These are phyloP conservation scores for Oleoguttula mirabilis DNA, from an alignment of 495 filamentous ascomycete species.

Conservation along the genomic window DNA sequence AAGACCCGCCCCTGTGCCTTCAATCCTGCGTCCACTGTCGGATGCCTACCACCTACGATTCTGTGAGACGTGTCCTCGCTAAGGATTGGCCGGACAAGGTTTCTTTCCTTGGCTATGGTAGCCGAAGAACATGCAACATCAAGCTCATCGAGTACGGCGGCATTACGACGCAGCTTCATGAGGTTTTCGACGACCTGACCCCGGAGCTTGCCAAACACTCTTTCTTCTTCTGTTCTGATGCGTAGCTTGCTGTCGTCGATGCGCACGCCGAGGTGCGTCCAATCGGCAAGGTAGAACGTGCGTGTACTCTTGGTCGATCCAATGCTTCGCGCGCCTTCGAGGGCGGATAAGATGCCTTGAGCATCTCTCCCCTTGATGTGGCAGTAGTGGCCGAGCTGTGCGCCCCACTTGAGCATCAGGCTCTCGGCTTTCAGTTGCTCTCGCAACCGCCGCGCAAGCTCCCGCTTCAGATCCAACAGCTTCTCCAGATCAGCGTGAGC, in stretches of 20 bases:
- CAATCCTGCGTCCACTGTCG: slow-evolving; percentile 75
- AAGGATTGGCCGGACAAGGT: slow-evolving; percentile 60
- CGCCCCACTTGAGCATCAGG: slow-evolving; percentile 71
- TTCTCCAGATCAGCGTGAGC: slow-evolving; percentile 54
- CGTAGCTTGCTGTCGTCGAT: slow-evolving; percentile 62
- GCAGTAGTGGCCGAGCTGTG: slow-evolving; percentile 74
- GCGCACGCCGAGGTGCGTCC: slow-evolving; percentile 63
- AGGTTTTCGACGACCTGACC: slow-evolving; percentile 65
- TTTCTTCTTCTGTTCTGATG: slow-evolving; percentile 69
- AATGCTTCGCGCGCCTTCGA: slow-evolving; percentile 46
- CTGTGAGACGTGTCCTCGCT: slow-evolving; percentile 42
- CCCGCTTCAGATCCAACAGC: slow-evolving; percentile 44
- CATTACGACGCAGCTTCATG: slow-evolving; percentile 74
- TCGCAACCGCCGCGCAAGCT: slow-evolving; percentile 49
- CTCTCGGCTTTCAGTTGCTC: slow-evolving; percentile 33
- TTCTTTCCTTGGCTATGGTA: slow-evolving; percentile 57
- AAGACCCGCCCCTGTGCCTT: slow-evolving; percentile 71
- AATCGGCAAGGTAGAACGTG: slow-evolving; percentile 70
- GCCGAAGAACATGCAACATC: slow-evolving; percentile 83
- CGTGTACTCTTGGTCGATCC: slow-evolving; percentile 71
- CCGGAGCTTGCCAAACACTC: slow-evolving; percentile 57
- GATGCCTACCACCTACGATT: slow-evolving; percentile 74
- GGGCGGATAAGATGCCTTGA: slow-evolving; percentile 35
- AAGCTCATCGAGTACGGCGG: slow-evolving; percentile 77
- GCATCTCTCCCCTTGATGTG: slow-evolving; percentile 77